These are phyloP conservation scores for Paulownia fortunei DNA, from an alignment of 257 asterid species.

Conservation along the genomic window DNA sequence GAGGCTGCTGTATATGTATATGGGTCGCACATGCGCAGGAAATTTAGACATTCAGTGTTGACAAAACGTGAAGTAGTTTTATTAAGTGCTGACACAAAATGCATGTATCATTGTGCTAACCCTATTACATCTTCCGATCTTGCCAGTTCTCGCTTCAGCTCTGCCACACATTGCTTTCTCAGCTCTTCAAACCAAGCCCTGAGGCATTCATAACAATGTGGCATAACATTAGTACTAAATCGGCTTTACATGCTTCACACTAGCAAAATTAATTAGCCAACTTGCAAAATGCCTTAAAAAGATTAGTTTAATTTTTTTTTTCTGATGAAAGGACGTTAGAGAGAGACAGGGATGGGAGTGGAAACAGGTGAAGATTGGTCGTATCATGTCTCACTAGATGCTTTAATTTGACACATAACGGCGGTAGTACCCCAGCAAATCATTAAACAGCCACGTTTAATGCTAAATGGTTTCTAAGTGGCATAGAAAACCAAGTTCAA, in stretches of 20 bases:
- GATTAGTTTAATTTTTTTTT: background rate
- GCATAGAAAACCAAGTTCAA: constrained; percentile 10
- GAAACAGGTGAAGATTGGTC: background rate
- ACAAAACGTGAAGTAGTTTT: background rate
- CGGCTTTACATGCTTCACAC: background rate
- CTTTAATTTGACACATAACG: background rate
- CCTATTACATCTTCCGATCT: constrained; percentile 84
- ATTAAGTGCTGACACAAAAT: background rate
- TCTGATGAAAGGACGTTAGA: background rate
- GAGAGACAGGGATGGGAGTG: background rate
- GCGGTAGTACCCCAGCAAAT: too few relatives aligned
- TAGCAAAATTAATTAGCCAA: background rate
- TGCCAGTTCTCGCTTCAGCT: constrained; percentile 73
- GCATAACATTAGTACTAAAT: constrained; percentile 5
- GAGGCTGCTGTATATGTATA: background rate
- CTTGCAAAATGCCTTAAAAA: background rate
- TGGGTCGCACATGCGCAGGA: background rate
- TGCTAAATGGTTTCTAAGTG: background rate
- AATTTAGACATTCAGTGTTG: background rate
- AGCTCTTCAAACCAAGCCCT: constrained; percentile 94
- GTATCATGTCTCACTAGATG: background rate
- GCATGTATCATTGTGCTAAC: constrained; percentile 51
- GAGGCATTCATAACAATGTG: constrained; percentile 22
- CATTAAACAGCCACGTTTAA: background rate
- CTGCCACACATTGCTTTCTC: constrained; percentile 74